Evolutionary conservation across 2,329 filamentous ascomycete genomes (phyloP), one percentile per base, ranked within the genome.

Genomic region (Ampelomyces quisqualis): DNA sequence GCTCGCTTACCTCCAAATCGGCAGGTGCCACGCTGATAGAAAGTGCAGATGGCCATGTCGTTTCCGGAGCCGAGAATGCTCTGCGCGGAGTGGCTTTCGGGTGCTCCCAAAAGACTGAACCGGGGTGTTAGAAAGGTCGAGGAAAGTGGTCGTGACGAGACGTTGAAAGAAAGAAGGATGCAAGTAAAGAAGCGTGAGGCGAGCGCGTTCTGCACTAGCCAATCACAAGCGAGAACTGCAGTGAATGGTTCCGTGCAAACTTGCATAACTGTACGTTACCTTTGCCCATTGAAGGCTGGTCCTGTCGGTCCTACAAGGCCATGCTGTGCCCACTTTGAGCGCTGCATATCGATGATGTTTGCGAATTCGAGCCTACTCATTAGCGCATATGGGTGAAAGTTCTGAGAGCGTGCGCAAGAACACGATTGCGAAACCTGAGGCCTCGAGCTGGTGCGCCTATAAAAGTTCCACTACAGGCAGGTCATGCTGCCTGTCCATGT

Each of bases 1-100:
- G 31, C 20, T 36, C 14, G 20, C 74, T 50, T 72, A 84, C 82
- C 73, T 69, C 84, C 84, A 61, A 77, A 81, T 57, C 72, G 79
- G 72, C 85, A 89, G 48, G 73, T 74, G 29, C 83, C 83, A 62
- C 82, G 76, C 61, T 78, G 76, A 58, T 75, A 88, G 64, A 79
- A 88, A 49, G 68, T 76, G 72, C 85, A 88, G 40, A 85, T 60
- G 20, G 62, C 58, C 73, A 75, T 70, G 29, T 38, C 36, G 34
- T 29, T 14, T 15, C 18, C 18, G 27, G 40, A 34, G 34, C 22
- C 31, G 23, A 42, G 15, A 27, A 1, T 15, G 18, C 27, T 4
- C 9, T 37, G 17, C 18, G 17, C 11, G 3, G 30, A 23, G 10
- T 24, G 13, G 31, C 30, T 6, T n/a, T 13, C 6, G 34, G 45